Conservation (phyloP, 2,329 filamentous ascomycete species). For the Sporothrix dimorphospora region DNA sequence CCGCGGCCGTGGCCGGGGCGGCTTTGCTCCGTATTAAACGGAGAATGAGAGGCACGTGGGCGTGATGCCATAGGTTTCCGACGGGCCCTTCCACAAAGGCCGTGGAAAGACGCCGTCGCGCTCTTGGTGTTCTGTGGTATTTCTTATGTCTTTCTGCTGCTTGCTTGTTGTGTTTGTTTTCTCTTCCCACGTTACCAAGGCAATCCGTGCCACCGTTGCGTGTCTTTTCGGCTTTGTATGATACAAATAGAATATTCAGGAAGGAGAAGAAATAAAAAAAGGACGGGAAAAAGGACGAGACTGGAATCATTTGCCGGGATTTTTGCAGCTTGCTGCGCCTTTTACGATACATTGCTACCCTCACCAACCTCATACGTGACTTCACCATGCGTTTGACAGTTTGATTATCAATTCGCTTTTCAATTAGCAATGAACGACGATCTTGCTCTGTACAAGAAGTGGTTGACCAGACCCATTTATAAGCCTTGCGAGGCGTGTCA, state of each 20-base stretch:
- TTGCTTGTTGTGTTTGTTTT: not conserved
- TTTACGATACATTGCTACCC: not conserved
- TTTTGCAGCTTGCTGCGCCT: not conserved
- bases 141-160: not conserved
- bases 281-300: not conserved
- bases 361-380: not conserved
- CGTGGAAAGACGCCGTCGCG: not conserved
- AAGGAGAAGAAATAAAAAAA: not conserved
- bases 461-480: not conserved
- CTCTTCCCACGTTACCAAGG: not conserved
- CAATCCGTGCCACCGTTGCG: not conserved
- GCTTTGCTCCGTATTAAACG: slow-evolving; percentile 12
- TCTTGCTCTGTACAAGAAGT: not conserved
- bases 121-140: not conserved
- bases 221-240: slow-evolving; percentile 20
- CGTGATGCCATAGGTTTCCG: not conserved
- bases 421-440: not conserved
- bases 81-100: not conserved
- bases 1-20: slow-evolving; percentile 61
- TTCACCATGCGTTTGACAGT: not conserved
- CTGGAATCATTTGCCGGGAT: not conserved
- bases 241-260: slow-evolving; percentile 15
- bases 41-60: not conserved
- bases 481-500: not conserved
- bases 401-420: not conserved